Evolutionary conservation across 108 stramenopile species (phyloP).

Genomic region (Seminavis robusta): DNA sequence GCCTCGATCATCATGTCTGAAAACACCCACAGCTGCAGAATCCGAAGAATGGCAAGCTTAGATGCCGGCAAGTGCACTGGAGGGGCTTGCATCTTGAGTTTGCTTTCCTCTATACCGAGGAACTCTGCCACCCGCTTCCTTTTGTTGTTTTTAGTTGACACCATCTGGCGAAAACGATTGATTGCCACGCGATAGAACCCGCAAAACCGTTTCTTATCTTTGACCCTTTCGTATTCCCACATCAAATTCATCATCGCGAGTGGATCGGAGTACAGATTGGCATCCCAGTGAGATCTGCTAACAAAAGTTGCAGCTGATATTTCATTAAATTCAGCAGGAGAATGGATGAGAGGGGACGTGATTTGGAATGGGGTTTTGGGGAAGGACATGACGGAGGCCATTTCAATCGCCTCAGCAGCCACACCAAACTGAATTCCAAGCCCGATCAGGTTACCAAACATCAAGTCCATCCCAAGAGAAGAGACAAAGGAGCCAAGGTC

Average conservation of each 20-base stretch:
- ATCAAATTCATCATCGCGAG: conserved; percentile 67
- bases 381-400: conserved; percentile 75
- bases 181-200: conserved; percentile 34
- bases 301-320: conserved; percentile 44
- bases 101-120: conserved; percentile 28
- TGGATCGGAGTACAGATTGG: conserved; percentile 78
- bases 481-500: conserved; percentile 67
- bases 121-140: conserved; percentile 57
- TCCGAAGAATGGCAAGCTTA: conserved; percentile 57
- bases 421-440: conserved; percentile 87
- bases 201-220: conserved; percentile 35
- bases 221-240: conserved; percentile 39
- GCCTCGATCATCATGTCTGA: conserved; percentile 61
- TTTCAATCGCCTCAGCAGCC: conserved; percentile 71
- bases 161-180: conserved; percentile 43
- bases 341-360: conserved; percentile 62
- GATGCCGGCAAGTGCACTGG: conserved; percentile 48
- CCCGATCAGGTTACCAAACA: conserved; percentile 72
- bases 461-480: conserved; percentile 71
- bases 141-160: conserved; percentile 45
- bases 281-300: conserved; percentile 63
- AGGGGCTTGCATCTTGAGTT: conserved; percentile 41
- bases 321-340: conserved; percentile 47
- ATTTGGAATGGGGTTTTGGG: conserved; percentile 79
- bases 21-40: conserved; percentile 77